A percentile compares a stretch with the other conserved stretches of the same genome.
These are phyloP conservation scores for Colletotrichum godetiae DNA, from an alignment of 2,329 filamentous ascomycete species.

Conservation along the genomic window DNA sequence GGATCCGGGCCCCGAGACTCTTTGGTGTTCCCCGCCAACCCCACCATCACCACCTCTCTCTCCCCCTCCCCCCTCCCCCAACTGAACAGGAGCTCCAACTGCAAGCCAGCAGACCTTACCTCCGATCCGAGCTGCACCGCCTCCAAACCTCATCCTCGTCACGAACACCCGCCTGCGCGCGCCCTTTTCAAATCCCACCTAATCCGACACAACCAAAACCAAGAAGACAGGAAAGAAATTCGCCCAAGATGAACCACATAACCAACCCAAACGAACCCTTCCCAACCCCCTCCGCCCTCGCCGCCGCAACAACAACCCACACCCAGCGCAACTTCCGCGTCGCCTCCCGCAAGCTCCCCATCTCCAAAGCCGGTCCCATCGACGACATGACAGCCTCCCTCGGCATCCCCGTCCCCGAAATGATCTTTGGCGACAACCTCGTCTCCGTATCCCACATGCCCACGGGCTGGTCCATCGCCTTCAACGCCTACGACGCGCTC, in stretches of 20 bases:
- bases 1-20: conserved; percentile 12
- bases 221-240: background rate
- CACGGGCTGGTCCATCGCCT: conserved; percentile 82
- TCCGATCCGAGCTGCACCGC: conserved; percentile 25
- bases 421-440: conserved; percentile 98
- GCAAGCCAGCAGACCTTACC: background rate
- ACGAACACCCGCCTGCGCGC: background rate
- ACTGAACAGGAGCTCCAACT: conserved; percentile 13
- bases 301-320: conserved; percentile 66
- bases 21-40: conserved; percentile 29
- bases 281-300: conserved; percentile 61
- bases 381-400: conserved; percentile 83
- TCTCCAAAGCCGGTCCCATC: conserved; percentile 91
- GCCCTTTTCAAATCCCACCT: background rate
- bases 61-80: background rate
- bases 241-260: conserved; percentile 51
- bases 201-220: conserved; percentile 10
- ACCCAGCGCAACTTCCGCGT: conserved; percentile 77
- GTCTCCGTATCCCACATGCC: conserved; percentile 79
- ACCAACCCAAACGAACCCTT: conserved; percentile 62
- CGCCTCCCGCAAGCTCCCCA: conserved; percentile 89
- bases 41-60: conserved; percentile 25
- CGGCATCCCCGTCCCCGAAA: conserved; percentile 91
- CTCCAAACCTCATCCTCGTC: background rate
- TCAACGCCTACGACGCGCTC: conserved; percentile 88